These are phyloP conservation scores for Penicillium sp. DNA, from an alignment of 2,329 filamentous ascomycete genomes.

Conservation along the genomic window DNA sequence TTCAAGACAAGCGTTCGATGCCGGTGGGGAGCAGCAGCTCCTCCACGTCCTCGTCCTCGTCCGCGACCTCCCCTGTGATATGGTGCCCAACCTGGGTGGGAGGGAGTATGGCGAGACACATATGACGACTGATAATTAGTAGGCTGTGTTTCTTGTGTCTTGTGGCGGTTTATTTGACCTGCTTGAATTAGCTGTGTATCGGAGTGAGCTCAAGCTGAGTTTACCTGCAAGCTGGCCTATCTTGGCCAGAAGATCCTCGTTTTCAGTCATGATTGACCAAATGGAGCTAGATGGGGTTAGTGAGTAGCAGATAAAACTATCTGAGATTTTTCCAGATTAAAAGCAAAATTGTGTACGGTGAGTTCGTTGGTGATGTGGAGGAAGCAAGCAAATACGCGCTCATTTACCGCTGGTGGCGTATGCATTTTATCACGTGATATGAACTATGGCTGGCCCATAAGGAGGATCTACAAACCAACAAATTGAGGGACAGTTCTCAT, in stretches of 20 bases:
- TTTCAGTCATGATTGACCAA: conserved; percentile 50
- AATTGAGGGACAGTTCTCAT: neutral
- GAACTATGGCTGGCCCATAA: neutral
- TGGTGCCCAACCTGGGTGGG: conserved; percentile 44
- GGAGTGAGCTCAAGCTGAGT: conserved; percentile 44
- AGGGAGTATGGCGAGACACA: conserved; percentile 31
- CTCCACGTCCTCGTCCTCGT: conserved; percentile 36
- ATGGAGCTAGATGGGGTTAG: conserved; percentile 10
- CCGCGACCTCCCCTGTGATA: conserved; percentile 38
- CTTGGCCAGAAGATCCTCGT: conserved; percentile 55
- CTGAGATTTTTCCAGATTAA: neutral
- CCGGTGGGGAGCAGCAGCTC: conserved; percentile 45
- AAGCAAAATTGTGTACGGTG: neutral
- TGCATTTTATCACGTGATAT: conserved; percentile 4
- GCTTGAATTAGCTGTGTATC: conserved; percentile 13
- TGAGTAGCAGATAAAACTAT: neutral
- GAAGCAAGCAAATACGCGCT: conserved; percentile 12
- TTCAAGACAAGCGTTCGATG: conserved; percentile 68
- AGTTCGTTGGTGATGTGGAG: neutral
- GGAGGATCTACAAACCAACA: neutral
- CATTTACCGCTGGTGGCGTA: conserved; percentile 12
- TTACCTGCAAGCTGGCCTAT: conserved; percentile 59
- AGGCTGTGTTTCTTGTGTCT: conserved; percentile 52
- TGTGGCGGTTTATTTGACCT: conserved; percentile 81
- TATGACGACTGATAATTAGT: conserved; percentile 28